Base-by-base conservation (phyloP, 768 basidiomycete genomes). In the Rhodotorula taiwanensis region DNA sequence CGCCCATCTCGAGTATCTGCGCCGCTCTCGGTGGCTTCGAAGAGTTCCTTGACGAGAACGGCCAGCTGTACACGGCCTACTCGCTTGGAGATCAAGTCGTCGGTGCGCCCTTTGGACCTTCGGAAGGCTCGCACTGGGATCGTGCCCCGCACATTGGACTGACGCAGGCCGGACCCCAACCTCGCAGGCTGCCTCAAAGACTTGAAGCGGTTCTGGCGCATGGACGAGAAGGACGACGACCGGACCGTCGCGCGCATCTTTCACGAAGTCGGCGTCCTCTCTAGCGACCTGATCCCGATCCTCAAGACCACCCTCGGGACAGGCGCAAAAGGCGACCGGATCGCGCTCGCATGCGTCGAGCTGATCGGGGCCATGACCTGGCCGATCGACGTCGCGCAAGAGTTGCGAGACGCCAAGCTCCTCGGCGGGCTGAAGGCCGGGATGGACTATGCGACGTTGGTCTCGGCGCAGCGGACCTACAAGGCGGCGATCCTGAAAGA, bases 311-410 rank as follows among this genome's bases (percentile, higher is more conserved):
- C 89, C 1, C 87, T 88, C 1, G 87, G 88, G 16, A 82, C 83
- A 55, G 88, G 88, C 1, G 76, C 79, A 27, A 84, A 87, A 36
- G 88, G 62, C 4, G 66, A 68, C 54, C 60, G 72, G 9, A 69
- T 88, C 52, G 89, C 89, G 0, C 81, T 94, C 31, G 83, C 85
- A 1, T 87, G 86, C 67, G 79, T 84, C 13, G 95, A 98, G 74
- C 79, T 99, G 28, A 85, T 98, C 74, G 88, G 90, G 0, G 92
- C 93, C 0, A 89, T 99, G 88, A 98, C 94, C 2, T 99, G 95
- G 95, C 95, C 95, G 1, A 94, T 99, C 57, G 89, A 98, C 76
- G 79, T 98, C 66, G 88, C 90, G 1, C 88, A 89, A 72, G 95
- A 98, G 76, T 79, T 99, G 67, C 88, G 87, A 71, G 95, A 98